Evolutionary conservation across 2,329 filamentous ascomycete genomes (phyloP).

Genomic region (Hypoxylon sp.): DNA sequence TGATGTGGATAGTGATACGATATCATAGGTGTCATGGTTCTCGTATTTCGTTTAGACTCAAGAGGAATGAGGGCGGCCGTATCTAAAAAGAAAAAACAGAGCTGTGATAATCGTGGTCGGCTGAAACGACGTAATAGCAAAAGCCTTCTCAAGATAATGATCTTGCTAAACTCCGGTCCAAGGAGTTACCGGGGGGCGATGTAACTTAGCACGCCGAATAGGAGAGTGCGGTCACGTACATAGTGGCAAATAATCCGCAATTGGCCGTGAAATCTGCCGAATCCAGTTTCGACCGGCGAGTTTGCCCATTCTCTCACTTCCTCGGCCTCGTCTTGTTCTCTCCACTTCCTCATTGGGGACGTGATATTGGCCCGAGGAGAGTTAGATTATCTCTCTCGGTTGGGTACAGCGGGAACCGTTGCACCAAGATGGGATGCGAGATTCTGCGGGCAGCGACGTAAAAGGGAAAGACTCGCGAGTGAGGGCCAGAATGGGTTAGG

Average conservation of each 20-base stretch:
- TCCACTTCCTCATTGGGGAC: slow-evolving; percentile 9
- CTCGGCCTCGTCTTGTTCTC: not conserved
- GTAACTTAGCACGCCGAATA: not conserved
- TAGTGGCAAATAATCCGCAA: not conserved
- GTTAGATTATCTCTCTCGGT: slow-evolving; percentile 19
- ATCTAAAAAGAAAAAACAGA: not conserved
- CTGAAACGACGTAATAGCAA: not conserved
- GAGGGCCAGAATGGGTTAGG: not conserved
- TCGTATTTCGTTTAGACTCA: not conserved
- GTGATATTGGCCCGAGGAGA: slow-evolving; percentile 4
- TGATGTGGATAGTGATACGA: not conserved
- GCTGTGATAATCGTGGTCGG: not conserved
- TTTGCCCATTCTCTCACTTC: not conserved
- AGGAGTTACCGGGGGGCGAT: not conserved
- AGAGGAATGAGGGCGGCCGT: not conserved
- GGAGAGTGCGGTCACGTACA: not conserved
- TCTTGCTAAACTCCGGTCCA: not conserved
- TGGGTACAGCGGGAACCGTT: slow-evolving; percentile 19
- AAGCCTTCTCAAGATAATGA: not conserved
- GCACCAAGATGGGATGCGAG: slow-evolving; percentile 29
- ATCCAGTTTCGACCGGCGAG: not conserved
- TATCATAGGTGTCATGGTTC: not conserved
- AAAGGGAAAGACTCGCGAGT: slow-evolving; percentile 22
- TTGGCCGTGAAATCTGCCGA: slow-evolving; percentile 1
- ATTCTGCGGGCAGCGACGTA: slow-evolving; percentile 26